These are phyloP conservation scores for Sanghuangporus weigelae DNA, from an alignment of 1,284 basidiomycete genomes.

Conservation along the genomic window DNA sequence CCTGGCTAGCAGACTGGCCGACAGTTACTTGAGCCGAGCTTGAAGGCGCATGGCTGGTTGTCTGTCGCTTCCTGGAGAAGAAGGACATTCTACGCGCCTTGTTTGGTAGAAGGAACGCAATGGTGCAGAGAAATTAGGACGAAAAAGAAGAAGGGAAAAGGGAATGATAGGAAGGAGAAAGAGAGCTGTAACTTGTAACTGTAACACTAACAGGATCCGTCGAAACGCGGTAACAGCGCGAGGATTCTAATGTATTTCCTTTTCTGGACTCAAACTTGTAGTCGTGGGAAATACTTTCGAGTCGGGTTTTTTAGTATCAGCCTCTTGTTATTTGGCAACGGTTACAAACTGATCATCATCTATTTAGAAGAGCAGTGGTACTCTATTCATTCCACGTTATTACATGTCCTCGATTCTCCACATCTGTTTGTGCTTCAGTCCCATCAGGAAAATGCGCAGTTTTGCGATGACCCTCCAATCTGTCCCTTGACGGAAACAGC, in stretches of 20 bases:
- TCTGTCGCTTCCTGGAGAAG: constrained; percentile 61
- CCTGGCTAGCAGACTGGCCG: constrained; percentile 57
- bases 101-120: constrained; percentile 50
- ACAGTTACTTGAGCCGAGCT: constrained; percentile 43
- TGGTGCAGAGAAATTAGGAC: constrained; percentile 31
- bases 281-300: constrained; percentile 2
- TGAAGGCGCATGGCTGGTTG: constrained; percentile 43
- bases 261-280: background rate
- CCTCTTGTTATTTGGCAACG: background rate
- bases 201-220: background rate
- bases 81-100: constrained; percentile 79
- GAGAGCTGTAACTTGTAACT: too few relatives aligned
- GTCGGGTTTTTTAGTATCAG: background rate
- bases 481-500: constrained; percentile 64
- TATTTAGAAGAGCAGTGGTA: background rate
- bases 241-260: background rate
- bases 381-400: constrained; percentile 54
- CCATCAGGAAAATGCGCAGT: constrained; percentile 41
- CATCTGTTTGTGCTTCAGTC: constrained; percentile 5
- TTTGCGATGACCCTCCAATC: constrained; percentile 64
- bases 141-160: constrained; percentile 2
- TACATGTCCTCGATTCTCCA: constrained; percentile 31
- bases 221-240: background rate
- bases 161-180: constrained; percentile 12
- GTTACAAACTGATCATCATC: background rate